phyloP scores from a whole-genome alignment of 768 basidiomycete genomes.

The Suillus americanus region DNA sequence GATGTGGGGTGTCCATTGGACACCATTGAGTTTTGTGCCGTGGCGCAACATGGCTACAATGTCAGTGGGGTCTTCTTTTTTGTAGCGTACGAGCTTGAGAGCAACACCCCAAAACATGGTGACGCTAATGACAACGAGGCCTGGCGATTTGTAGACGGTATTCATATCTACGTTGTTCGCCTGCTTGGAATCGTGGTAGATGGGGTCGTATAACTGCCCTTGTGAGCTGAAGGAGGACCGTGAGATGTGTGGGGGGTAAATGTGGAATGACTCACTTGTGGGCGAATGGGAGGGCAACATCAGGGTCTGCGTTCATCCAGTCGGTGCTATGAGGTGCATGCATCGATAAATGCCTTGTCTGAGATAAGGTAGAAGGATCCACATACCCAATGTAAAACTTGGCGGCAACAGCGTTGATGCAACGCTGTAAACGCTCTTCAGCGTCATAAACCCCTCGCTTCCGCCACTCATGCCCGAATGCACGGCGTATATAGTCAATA shows the following conservation, averaged over 20 bases:
- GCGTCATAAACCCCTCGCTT: slow-evolving; percentile 51
- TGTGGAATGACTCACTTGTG: slow-evolving; percentile 46
- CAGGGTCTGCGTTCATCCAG: slow-evolving; percentile 80
- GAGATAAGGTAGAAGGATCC: background rate
- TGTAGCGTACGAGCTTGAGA: slow-evolving; percentile 69
- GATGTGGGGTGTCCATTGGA: slow-evolving; percentile 52
- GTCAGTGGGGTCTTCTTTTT: slow-evolving; percentile 61
- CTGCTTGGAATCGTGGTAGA: slow-evolving; percentile 52
- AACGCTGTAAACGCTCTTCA: slow-evolving; percentile 50
- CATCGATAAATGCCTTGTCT: background rate
- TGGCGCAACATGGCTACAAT: slow-evolving; percentile 68
- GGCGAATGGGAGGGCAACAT: slow-evolving; percentile 68
- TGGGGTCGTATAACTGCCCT: slow-evolving; percentile 52
- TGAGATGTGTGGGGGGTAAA: slow-evolving; percentile 10
- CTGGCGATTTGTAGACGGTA: slow-evolving; percentile 57
- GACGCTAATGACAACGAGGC: slow-evolving; percentile 58
- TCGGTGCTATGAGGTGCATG: slow-evolving; percentile 34
- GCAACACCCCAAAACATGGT: slow-evolving; percentile 73
- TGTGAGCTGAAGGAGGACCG: slow-evolving; percentile 14
- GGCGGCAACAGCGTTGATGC: slow-evolving; percentile 55
- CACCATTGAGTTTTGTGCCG: slow-evolving; percentile 50
- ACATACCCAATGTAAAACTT: slow-evolving; percentile 46
- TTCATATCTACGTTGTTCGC: slow-evolving; percentile 51
- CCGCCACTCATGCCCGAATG: slow-evolving; percentile 56
- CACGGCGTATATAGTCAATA: slow-evolving; percentile 65